phyloP scores from a whole-genome alignment of 2,329 filamentous ascomycete species.

The Verticillium alfalfae region DNA sequence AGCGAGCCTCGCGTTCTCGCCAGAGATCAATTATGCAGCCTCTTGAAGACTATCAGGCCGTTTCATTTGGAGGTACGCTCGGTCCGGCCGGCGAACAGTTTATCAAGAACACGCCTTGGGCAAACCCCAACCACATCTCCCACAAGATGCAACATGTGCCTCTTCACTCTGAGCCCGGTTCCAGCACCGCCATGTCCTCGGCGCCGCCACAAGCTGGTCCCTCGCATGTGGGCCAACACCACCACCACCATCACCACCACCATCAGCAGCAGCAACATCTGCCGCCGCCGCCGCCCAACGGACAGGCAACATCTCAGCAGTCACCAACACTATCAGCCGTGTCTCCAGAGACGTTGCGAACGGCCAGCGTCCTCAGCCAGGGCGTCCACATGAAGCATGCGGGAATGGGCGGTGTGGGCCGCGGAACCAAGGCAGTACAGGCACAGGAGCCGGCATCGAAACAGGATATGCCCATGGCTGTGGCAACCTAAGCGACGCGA shows the following conservation, averaged over 20 bases:
- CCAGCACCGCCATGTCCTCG: conserved; percentile 8
- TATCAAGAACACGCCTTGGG: conserved; percentile 86
- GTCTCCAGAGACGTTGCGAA: conserved; percentile 8
- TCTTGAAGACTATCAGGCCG: conserved; percentile 40
- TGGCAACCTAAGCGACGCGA: conserved; percentile 9
- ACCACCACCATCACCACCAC: neutral
- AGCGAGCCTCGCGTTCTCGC: neutral
- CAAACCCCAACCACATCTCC: conserved; percentile 76
- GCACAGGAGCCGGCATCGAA: conserved; percentile 9
- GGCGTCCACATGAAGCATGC: conserved; percentile 11
- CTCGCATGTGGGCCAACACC: neutral
- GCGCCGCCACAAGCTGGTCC: conserved; percentile 4
- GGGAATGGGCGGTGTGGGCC: conserved; percentile 2
- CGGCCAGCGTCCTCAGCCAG: conserved; percentile 9
- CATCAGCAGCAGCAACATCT: too few species aligned
- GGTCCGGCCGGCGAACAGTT: conserved; percentile 78
- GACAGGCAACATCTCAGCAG: conserved; percentile 1
- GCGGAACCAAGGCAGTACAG: conserved; percentile 8
- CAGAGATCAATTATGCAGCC: conserved; percentile 23
- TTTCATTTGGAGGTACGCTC: conserved; percentile 39
- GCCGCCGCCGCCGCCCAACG: conserved; percentile 2
- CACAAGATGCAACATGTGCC: conserved; percentile 45
- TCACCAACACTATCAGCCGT: conserved; percentile 1
- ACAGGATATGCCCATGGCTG: conserved; percentile 8
- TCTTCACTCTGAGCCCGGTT: conserved; percentile 12